phyloP scores from a whole-genome alignment of 2,329 filamentous ascomycete genomes.

The Teratosphaeria nubilosa region DNA sequence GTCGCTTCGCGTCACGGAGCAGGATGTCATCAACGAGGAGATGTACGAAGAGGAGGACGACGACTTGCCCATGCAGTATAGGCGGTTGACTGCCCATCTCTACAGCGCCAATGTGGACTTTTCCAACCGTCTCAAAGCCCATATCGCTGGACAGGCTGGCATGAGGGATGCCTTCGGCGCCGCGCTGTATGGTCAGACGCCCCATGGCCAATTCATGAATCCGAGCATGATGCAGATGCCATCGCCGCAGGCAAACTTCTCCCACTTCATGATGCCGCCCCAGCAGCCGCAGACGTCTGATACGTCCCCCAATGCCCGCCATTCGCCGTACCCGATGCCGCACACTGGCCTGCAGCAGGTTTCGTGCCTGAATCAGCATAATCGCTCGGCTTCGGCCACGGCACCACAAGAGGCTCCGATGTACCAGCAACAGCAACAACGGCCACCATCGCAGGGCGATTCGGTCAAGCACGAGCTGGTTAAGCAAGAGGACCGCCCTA shows the following conservation, averaged over 20 bases:
- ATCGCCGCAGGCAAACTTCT: slow-evolving; percentile 7
- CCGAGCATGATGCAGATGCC: slow-evolving; percentile 22
- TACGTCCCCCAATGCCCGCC: slow-evolving; percentile 26
- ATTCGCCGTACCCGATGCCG: slow-evolving; percentile 32
- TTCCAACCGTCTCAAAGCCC: slow-evolving; percentile 51
- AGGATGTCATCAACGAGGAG: slow-evolving; percentile 81
- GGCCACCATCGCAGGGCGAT: slow-evolving; percentile 12
- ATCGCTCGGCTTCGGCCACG: slow-evolving; percentile 37
- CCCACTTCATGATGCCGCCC: slow-evolving; percentile 5
- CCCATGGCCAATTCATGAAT: slow-evolving; percentile 30
- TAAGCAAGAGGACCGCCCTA: slow-evolving; percentile 24
- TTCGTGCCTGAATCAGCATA: slow-evolving; percentile 26
- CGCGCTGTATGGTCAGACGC: slow-evolving; percentile 20
- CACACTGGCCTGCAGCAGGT: slow-evolving; percentile 14
- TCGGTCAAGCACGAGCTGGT: slow-evolving; percentile 7
- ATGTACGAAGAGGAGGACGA: slow-evolving; percentile 97
- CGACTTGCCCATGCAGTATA: slow-evolving; percentile 58
- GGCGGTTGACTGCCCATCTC: slow-evolving; percentile 52
- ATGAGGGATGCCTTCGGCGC: slow-evolving; percentile 42
- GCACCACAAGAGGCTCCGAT: slow-evolving; percentile 26
- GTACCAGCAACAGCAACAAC: slow-evolving; percentile 23
- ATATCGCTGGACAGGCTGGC: slow-evolving; percentile 48
- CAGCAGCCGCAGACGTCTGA: slow-evolving; percentile 13
- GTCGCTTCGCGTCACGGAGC: slow-evolving; percentile 67
- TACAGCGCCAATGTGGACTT: slow-evolving; percentile 51